Evolutionary conservation across 768 basidiomycete genomes (phyloP).

Genomic region (Asterophora lycoperdoides): DNA sequence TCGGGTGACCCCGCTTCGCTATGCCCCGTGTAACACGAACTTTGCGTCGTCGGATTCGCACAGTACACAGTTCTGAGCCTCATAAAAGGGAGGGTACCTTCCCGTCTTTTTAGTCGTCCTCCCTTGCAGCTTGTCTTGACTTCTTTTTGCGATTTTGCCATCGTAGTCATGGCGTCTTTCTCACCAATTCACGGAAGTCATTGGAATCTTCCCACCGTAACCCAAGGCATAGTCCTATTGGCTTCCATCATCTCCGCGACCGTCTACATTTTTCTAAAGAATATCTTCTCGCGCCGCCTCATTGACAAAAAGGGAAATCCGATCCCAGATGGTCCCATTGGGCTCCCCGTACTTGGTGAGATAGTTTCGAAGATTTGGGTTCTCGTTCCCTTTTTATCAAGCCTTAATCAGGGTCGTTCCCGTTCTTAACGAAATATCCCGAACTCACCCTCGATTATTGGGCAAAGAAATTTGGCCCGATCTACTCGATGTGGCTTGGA

Average conservation of each 20-base stretch:
- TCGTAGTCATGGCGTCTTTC: slow-evolving; percentile 13
- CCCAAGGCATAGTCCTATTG: slow-evolving; percentile 18
- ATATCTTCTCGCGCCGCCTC: slow-evolving; percentile 7
- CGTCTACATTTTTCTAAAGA: slow-evolving; percentile 16
- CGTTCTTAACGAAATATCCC: slow-evolving; percentile 38
- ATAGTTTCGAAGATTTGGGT: slow-evolving; percentile 3
- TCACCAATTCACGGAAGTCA: slow-evolving; percentile 1
- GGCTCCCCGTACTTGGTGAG: slow-evolving; percentile 22
- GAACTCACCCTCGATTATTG: slow-evolving; percentile 39
- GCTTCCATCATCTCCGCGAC: slow-evolving; percentile 23
- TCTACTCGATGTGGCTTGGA: slow-evolving; percentile 45
- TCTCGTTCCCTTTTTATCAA: not conserved
- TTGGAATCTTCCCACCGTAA: slow-evolving; percentile 13
- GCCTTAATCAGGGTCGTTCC: slow-evolving; percentile 27
- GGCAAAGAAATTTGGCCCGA: slow-evolving; percentile 38
- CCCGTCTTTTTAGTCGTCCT: not conserved
- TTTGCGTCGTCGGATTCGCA: too few species aligned
- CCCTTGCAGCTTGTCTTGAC: not conserved
- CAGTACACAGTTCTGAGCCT: too few species aligned
- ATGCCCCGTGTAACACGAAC: too few species aligned
- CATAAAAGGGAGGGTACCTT: too few species aligned
- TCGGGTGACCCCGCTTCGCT: too few species aligned
- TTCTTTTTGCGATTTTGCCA: too few species aligned
- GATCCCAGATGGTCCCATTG: slow-evolving; percentile 20
- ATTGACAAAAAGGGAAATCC: slow-evolving; percentile 16